Percentiles rank a stretch among this genome's conserved stretches.
Conservation (phyloP, 2,329 filamentous ascomycete species). For the Pseudogymnoascus sp. region DNA sequence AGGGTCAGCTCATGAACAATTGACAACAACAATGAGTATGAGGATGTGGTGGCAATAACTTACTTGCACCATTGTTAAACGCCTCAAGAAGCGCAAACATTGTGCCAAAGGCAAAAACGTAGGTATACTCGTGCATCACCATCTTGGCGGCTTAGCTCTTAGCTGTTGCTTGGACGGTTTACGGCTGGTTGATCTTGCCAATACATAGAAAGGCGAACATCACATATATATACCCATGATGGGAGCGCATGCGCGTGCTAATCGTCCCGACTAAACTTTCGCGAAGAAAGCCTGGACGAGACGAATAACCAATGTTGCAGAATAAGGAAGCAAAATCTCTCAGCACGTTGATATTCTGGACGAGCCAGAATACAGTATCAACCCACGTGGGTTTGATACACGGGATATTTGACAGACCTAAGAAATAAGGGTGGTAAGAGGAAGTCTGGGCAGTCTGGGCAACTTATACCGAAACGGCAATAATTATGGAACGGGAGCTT, state of each 20-base stretch:
- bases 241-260: neutral
- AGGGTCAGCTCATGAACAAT: neutral
- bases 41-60: neutral
- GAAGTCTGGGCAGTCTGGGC: neutral
- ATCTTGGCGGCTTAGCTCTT: constrained; percentile 16
- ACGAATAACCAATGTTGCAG: neutral
- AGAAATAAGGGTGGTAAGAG: neutral
- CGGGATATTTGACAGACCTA: neutral
- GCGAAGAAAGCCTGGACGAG: neutral
- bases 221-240: neutral
- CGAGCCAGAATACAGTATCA: neutral
- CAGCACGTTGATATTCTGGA: neutral
- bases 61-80: constrained; percentile 49
- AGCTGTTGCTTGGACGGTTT: neutral
- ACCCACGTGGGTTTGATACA: neutral
- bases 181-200: neutral
- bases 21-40: neutral
- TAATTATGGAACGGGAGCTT: neutral
- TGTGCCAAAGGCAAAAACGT: constrained; percentile 50
- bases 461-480: neutral
- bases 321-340: neutral
- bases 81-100: constrained; percentile 53
- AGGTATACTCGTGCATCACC: constrained; percentile 43
- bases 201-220: neutral
- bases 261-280: neutral